Evolutionary conservation across 306 rosid genomes (phyloP), one percentile per base, ranked within the genome.

Genomic region (Quercus suber): DNA sequence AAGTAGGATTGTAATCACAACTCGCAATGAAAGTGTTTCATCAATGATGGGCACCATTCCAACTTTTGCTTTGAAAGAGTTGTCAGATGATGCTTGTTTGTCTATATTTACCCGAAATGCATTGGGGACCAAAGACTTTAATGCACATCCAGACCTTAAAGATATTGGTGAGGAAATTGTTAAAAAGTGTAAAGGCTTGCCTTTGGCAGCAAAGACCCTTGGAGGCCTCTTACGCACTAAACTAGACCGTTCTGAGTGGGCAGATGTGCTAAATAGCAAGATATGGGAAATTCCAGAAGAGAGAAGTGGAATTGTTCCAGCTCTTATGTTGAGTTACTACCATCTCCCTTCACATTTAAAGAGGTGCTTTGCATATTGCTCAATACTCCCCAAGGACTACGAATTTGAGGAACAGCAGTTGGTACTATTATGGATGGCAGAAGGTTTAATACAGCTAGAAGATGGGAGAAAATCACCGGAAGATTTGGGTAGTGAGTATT

Each of bases 291-390:
- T 73, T 7, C 18, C 18, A 59, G 53, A 45, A 15, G 60, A 59
- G 1, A 30, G 59, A 13, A 20, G 12, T 28, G 52, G 52, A 5
- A 28, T 78, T 8, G 1, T 78, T 17, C 63, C 82, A 43, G 76
- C 71, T 3, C 53, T 78, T 37, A 71, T 45, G 33, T 30, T 78
- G 11, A 71, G 82, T 25, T 78, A 78, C 28, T 25, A 57, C 17
- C 37, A 71, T 45, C 64, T 78, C 19, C 60, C 82, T 0, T 6
- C 27, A 7, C 63, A 71, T 3, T 28, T 71, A 28, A 78, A 49
- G 25, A 75, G 37, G 14, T 78, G 82, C 41, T 78, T 78, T 58
- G 71, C 63, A 17, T 78, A 58, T 9, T 60, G 71, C 49, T 69
- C 82, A 3, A 30, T 78, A 33, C 52, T 78, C n/a, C 71, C 71